A percentile compares a stretch with the other conserved stretches of the same genome.
These are phyloP conservation scores for Sporothrix dimorphospora DNA, from an alignment of 2,329 filamentous ascomycete genomes.

Conservation along the genomic window DNA sequence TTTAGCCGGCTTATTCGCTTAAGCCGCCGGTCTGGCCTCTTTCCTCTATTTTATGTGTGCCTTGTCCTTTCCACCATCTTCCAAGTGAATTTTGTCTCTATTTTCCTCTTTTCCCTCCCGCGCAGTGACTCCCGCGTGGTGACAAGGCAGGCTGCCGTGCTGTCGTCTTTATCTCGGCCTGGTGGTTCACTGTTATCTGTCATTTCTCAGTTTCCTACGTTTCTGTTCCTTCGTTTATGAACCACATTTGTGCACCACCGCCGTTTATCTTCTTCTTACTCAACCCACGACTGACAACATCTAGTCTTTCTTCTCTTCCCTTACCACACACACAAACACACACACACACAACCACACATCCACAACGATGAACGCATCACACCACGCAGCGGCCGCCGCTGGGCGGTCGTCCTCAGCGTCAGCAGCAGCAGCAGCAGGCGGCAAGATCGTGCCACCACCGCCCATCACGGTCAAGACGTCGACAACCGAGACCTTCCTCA, in stretches of 20 bases:
- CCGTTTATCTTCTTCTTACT: background rate
- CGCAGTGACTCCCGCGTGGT: background rate
- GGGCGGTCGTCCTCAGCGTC: background rate
- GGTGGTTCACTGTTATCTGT: conserved; percentile 20
- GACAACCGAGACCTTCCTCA: conserved; percentile 65
- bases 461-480: conserved; percentile 42
- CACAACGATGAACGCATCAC: conserved; percentile 25
- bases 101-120: background rate
- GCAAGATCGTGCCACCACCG: conserved; percentile 37
- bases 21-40: background rate
- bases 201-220: background rate
- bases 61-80: background rate
- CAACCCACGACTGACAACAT: background rate
- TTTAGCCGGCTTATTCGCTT: conserved; percentile 21
- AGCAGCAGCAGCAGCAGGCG: background rate
- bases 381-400: background rate
- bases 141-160: conserved; percentile 1
- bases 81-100: background rate
- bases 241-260: background rate
- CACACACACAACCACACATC: too few relatives aligned
- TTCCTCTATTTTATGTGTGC: background rate
- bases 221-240: conserved; percentile 13
- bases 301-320: background rate
- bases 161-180: conserved; percentile 7
- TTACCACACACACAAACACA: too few relatives aligned